These are phyloP conservation scores for Prunus yedoensis DNA, from an alignment of 331 rosid species.

Conservation along the genomic window DNA sequence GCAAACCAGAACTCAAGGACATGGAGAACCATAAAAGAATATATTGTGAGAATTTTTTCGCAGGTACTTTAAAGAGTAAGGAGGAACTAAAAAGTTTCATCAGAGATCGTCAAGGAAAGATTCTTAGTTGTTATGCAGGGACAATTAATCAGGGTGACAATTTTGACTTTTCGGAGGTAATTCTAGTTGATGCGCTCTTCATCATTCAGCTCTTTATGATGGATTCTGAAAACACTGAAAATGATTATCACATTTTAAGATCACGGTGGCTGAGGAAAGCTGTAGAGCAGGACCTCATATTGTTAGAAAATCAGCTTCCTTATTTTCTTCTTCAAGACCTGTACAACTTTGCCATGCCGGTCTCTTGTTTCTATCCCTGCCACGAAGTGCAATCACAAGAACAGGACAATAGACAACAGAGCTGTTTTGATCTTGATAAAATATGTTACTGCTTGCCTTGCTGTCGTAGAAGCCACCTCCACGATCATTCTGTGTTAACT, in stretches of 20 bases:
- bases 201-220: conserved; percentile 20
- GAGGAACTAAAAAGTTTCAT: neutral
- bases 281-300: conserved; percentile 10
- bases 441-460: neutral
- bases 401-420: neutral
- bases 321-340: conserved; percentile 5
- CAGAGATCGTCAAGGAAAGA: neutral
- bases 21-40: too few species aligned
- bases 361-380: neutral
- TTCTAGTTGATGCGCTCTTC: conserved; percentile 4
- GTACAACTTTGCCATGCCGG: neutral
- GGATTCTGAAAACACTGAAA: too few species aligned
- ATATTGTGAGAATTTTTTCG: too few species aligned
- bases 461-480: neutral
- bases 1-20: too few species aligned
- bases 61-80: neutral
- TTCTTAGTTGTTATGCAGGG: conserved; percentile 16
- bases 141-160: neutral
- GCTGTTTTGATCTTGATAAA: neutral
- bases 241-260: neutral
- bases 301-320: conserved; percentile 29
- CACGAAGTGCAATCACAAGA: neutral
- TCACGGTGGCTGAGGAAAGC: conserved; percentile 8
- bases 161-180: neutral
- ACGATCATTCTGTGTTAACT: neutral